Conservation (phyloP, 331 rosid species). For the Acacia concinna region DNA sequence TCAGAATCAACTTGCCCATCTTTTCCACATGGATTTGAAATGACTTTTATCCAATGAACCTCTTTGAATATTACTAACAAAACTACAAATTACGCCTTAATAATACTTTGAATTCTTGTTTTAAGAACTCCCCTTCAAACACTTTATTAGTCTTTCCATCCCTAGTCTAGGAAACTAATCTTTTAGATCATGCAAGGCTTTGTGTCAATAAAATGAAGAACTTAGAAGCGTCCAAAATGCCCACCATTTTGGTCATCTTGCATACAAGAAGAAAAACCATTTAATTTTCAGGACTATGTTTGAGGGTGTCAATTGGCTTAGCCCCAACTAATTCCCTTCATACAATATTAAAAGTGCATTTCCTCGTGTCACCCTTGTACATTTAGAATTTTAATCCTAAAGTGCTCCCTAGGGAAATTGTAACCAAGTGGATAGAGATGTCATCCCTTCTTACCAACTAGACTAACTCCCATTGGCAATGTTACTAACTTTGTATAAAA, state of each 20-base stretch:
- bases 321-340: too few species aligned
- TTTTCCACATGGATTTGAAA: constrained; percentile 11
- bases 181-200: background rate
- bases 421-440: background rate
- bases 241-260: background rate
- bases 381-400: background rate
- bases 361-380: background rate
- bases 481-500: background rate
- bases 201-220: background rate
- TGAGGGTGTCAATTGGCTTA: background rate
- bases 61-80: background rate
- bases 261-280: background rate
- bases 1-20: background rate
- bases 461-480: background rate
- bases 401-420: background rate
- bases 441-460: background rate
- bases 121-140: constrained; percentile 14
- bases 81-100: background rate
- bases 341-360: background rate
- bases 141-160: background rate
- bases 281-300: background rate
- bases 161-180: constrained; percentile 13
- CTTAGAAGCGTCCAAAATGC: background rate
- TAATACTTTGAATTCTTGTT: constrained; percentile 4
- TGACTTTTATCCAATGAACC: background rate